These are phyloP conservation scores for Suillus lakei DNA, from an alignment of 768 basidiomycete species.

Conservation along the genomic window DNA sequence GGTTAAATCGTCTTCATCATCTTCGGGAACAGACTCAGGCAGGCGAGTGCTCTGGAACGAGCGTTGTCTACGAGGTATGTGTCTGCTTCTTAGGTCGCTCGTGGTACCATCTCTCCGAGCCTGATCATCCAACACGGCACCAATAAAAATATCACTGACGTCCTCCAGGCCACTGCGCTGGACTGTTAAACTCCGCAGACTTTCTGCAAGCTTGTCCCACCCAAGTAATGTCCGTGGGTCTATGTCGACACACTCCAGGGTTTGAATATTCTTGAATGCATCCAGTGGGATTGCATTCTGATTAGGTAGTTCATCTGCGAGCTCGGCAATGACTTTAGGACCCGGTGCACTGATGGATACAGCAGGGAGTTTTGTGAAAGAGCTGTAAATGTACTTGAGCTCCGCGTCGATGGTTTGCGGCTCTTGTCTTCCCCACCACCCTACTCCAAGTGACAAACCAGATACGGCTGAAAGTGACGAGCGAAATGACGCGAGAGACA, in stretches of 20 bases:
- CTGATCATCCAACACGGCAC: constrained; percentile 77
- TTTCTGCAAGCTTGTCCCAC: constrained; percentile 79
- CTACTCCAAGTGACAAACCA: constrained; percentile 68
- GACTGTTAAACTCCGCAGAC: constrained; percentile 74
- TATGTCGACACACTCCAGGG: constrained; percentile 74
- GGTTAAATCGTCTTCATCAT: constrained; percentile 38
- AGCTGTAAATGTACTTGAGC: constrained; percentile 86
- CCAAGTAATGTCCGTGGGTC: constrained; percentile 84
- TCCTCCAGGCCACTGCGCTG: constrained; percentile 84
- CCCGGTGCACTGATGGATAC: constrained; percentile 69
- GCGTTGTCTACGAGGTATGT: constrained; percentile 47
- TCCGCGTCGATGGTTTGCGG: constrained; percentile 68
- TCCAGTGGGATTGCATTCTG: constrained; percentile 82
- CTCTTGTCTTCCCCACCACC: constrained; percentile 73
- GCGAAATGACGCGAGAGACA: constrained; percentile 75
- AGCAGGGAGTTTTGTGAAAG: constrained; percentile 89
- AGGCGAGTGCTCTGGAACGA: constrained; percentile 56
- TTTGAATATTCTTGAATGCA: constrained; percentile 83
- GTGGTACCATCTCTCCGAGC: constrained; percentile 62
- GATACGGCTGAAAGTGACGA: constrained; percentile 81
- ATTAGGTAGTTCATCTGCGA: constrained; percentile 69
- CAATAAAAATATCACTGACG: constrained; percentile 74
- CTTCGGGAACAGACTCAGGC: constrained; percentile 63
- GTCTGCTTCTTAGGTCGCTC: constrained; percentile 50
- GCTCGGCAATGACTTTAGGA: constrained; percentile 67